Evolutionary conservation across 257 asterid genomes (phyloP), one percentile per base, ranked within the genome.

Genomic region (Haberlea rhodopensis): DNA sequence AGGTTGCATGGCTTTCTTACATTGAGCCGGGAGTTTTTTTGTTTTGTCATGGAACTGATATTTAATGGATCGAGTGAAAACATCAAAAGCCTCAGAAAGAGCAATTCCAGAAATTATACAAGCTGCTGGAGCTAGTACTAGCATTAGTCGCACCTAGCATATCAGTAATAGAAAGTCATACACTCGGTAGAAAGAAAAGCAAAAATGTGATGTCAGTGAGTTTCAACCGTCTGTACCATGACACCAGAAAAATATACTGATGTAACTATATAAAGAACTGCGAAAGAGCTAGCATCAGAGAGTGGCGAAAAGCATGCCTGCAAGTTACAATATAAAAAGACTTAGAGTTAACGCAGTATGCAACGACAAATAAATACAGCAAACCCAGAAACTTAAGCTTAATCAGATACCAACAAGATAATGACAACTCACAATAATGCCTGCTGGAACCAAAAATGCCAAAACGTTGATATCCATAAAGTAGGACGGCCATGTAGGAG

Each of bases 401-500:
- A 27, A 61, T 68, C 32, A 53, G 43, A 73, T 25, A 26, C 43
- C 52, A 60, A 59, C 23, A 53, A 48, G 25, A 28, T 31, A 53
- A 59, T 26, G 65, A 71, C 66, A 74, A 82, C 97, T 90, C 82
- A 94, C 97, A 76, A 90, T 49, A 55, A 94, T 94, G 73, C 99
- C 99, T 68, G 99, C 97, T 11, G 99, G 99, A 65, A 94, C 97
- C 84, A 94, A 78, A 79, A 94, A 90, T 31, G 99, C 99, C 82
- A 94, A 78, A 34, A 94, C 96, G 74, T 94, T 94, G 37, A 94
- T 83, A 77, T 94, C 97, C 99, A 94, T 94, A 62, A 94, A 90
- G 84, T 94, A 94, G 63, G 99, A 90, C 21, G 99, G 99, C 99
- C 99, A 94, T 46, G 99, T 90, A 59, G 99, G 99, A 0, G 97